Evolutionary conservation across 768 basidiomycete genomes (phyloP).

Genomic region (Lentinus tigrinus): DNA sequence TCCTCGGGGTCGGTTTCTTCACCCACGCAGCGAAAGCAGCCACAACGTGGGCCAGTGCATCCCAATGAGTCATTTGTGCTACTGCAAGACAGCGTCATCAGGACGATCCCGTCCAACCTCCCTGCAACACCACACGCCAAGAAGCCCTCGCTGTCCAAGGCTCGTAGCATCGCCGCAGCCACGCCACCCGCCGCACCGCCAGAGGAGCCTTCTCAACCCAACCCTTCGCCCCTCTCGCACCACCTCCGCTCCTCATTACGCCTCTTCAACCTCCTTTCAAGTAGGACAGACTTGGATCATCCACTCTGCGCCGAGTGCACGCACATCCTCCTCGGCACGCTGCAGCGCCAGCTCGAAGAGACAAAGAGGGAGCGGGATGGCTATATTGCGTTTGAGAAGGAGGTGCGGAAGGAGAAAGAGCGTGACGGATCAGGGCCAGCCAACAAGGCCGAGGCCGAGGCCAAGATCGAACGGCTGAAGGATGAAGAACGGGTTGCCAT

Average conservation of each 20-base stretch:
- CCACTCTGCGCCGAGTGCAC: slow-evolving; percentile 96
- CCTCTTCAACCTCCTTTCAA: slow-evolving; percentile 74
- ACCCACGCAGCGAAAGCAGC: slow-evolving; percentile 58
- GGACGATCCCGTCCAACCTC: slow-evolving; percentile 60
- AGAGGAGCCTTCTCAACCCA: slow-evolving; percentile 52
- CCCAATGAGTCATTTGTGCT: slow-evolving; percentile 92
- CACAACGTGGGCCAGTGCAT: slow-evolving; percentile 48
- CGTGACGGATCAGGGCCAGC: slow-evolving; percentile 57
- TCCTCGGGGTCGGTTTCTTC: slow-evolving; percentile 38
- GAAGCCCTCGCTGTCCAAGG: slow-evolving; percentile 40
- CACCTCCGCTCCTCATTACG: slow-evolving; percentile 74
- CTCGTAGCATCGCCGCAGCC: slow-evolving; percentile 28
- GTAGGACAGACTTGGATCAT: slow-evolving; percentile 81
- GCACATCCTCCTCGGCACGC: slow-evolving; percentile 68
- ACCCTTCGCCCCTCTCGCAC: slow-evolving; percentile 74
- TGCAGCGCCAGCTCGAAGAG: slow-evolving; percentile 84
- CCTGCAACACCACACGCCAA: slow-evolving; percentile 44
- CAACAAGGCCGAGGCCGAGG: slow-evolving; percentile 64
- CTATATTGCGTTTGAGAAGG: slow-evolving; percentile 90
- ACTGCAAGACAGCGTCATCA: slow-evolving; percentile 79
- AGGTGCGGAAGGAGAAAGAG: slow-evolving; percentile 79
- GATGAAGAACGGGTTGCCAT: slow-evolving; percentile 66
- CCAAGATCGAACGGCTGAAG: slow-evolving; percentile 71
- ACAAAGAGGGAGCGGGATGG: slow-evolving; percentile 90
- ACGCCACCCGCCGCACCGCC: slow-evolving; percentile 26